Evolutionary conservation across 371 early-diverging fungal species (phyloP).

Genomic region (Apophysomyces ossiformis): DNA sequence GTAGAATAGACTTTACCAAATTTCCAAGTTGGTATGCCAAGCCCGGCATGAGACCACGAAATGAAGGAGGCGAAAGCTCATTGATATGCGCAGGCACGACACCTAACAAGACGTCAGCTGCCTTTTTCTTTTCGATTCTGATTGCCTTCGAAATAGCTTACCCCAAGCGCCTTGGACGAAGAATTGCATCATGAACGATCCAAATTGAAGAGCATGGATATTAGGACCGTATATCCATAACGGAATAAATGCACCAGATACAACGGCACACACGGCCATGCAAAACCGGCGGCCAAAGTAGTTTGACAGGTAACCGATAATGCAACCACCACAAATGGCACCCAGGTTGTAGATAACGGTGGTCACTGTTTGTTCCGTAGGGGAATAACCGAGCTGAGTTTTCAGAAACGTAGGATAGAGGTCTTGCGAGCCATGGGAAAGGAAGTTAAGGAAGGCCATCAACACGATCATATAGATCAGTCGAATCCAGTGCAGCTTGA

Average conservation of each 20-base stretch:
- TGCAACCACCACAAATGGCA: slow-evolving; percentile 73
- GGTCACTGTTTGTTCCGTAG: slow-evolving; percentile 60
- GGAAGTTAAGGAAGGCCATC: slow-evolving; percentile 70
- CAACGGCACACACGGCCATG: slow-evolving; percentile 50
- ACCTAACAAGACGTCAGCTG: slow-evolving; percentile 17
- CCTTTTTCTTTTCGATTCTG: not conserved
- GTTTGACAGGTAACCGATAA: slow-evolving; percentile 67
- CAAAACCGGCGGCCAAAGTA: slow-evolving; percentile 65
- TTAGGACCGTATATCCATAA: slow-evolving; percentile 64
- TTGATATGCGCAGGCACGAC: slow-evolving; percentile 74
- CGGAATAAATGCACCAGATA: slow-evolving; percentile 68
- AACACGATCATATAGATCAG: slow-evolving; percentile 63
- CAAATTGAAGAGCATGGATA: slow-evolving; percentile 51
- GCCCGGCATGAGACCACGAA: slow-evolving; percentile 70
- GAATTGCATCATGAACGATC: slow-evolving; percentile 68
- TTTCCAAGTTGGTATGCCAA: slow-evolving; percentile 75
- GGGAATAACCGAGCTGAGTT: slow-evolving; percentile 57
- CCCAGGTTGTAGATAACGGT: slow-evolving; percentile 67
- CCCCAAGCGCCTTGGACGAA: slow-evolving; percentile 76
- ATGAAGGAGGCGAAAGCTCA: slow-evolving; percentile 68
- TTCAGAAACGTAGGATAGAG: slow-evolving; percentile 73
- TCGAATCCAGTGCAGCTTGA: slow-evolving; percentile 59
- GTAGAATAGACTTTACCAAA: slow-evolving; percentile 31
- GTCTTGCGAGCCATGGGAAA: slow-evolving; percentile 75
- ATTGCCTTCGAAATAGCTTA: slow-evolving; percentile 11